Evolutionary conservation across 495 filamentous ascomycete species (phyloP).

Genomic region (Thozetella sp.): DNA sequence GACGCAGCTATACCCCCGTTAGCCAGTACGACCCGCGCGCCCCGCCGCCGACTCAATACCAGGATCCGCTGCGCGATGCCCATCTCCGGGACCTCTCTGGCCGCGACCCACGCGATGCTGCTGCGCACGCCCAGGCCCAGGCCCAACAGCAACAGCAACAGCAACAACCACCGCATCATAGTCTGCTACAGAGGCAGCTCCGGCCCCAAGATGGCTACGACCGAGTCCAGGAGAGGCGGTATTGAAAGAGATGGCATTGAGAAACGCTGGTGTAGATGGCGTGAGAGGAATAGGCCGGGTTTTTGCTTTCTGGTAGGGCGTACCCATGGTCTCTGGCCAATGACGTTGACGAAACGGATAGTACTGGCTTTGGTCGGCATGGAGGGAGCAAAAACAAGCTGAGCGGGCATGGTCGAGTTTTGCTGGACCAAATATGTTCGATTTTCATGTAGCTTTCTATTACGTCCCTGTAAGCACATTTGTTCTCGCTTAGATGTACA

Average conservation of each 20-base stretch:
- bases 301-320: no score
- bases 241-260: background rate
- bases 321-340: no score
- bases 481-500: no score
- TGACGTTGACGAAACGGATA: no score
- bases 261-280: no score
- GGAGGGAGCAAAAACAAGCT: no score
- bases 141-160: constrained; percentile 1
- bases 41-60: constrained; percentile 17
- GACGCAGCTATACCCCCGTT: constrained; percentile 27
- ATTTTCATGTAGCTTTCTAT: no score
- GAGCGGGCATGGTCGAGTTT: no score
- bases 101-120: background rate
- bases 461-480: no score
- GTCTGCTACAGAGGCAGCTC: background rate
- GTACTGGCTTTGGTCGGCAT: no score
- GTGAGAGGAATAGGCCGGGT: no score
- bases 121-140: background rate
- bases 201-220: background rate
- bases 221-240: background rate
- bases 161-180: constrained; percentile 5
- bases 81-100: constrained; percentile 22
- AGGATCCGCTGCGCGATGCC: constrained; percentile 21
- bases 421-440: no score
- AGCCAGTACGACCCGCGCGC: constrained; percentile 22